Conservation (phyloP, 2,329 filamentous ascomycete genomes). For the Xylaria polymorpha region DNA sequence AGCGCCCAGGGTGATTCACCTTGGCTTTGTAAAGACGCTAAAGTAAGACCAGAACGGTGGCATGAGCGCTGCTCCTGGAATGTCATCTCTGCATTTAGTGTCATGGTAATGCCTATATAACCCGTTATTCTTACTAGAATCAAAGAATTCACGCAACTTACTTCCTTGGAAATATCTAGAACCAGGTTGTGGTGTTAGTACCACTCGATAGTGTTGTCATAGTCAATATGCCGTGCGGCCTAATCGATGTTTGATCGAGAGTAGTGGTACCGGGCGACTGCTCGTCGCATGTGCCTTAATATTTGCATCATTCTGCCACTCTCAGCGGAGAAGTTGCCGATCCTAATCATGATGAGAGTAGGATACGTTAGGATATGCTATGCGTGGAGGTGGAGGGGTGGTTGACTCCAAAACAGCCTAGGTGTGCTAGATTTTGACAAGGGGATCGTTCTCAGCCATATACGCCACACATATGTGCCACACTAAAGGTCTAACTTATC, state of each 20-base stretch:
- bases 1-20: not conserved
- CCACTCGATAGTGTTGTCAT: not conserved
- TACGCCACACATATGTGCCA: no score
- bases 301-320: no score
- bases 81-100: slow-evolving; percentile 17
- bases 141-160: not conserved
- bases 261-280: not conserved
- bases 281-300: not conserved
- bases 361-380: no score
- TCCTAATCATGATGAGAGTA: no score
- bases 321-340: no score
- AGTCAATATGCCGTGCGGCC: not conserved
- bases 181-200: not conserved
- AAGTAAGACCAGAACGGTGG: not conserved
- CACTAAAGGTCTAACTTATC: no score
- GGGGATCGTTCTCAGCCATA: no score
- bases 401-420: no score
- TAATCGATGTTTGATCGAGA: no score
- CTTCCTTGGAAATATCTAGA: not conserved
- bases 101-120: not conserved
- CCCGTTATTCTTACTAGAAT: not conserved
- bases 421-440: no score
- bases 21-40: slow-evolving; percentile 7
- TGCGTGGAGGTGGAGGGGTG: no score
- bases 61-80: slow-evolving; percentile 8